These are phyloP conservation scores for Zymoseptoria passerinii DNA, from an alignment of 2,329 filamentous ascomycete species.

Conservation along the genomic window DNA sequence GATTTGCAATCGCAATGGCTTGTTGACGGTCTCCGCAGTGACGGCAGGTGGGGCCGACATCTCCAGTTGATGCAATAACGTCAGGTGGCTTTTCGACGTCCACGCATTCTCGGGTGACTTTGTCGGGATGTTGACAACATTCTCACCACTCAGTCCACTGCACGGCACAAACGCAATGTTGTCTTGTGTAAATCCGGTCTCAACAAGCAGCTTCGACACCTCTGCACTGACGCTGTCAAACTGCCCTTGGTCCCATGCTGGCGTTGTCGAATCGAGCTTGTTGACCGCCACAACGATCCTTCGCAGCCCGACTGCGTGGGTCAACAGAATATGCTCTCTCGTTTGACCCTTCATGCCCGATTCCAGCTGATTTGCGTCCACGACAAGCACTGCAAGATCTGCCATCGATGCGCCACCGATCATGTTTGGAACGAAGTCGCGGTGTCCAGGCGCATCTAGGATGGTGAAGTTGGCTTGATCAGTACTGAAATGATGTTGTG, in stretches of 20 bases:
- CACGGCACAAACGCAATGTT: slow-evolving; percentile 83
- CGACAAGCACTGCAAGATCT: slow-evolving; percentile 88
- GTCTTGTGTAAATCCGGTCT: slow-evolving; percentile 72
- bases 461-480: slow-evolving; percentile 83
- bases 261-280: slow-evolving; percentile 75
- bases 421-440: slow-evolving; percentile 98
- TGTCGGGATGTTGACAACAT: slow-evolving; percentile 57
- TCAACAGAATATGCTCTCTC: slow-evolving; percentile 80
- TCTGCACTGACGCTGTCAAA: slow-evolving; percentile 82
- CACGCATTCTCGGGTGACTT: slow-evolving; percentile 48
- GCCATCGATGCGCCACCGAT: slow-evolving; percentile 94
- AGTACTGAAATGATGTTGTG: slow-evolving; percentile 89
- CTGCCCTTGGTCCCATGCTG: slow-evolving; percentile 65
- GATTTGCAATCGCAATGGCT: slow-evolving; percentile 78
- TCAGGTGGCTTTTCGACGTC: slow-evolving; percentile 58
- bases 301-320: slow-evolving; percentile 84
- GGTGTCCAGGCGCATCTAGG: slow-evolving; percentile 86
- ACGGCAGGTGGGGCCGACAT: slow-evolving; percentile 60
- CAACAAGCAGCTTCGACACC: slow-evolving; percentile 70
- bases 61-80: slow-evolving; percentile 77
- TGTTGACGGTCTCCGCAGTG: slow-evolving; percentile 44
- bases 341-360: slow-evolving; percentile 90
- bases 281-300: slow-evolving; percentile 86
- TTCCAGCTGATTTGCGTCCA: slow-evolving; percentile 92
- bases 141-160: slow-evolving; percentile 81